These are phyloP conservation scores for Fusarium caatingaense DNA, from an alignment of 2,329 filamentous ascomycete species.

Conservation along the genomic window DNA sequence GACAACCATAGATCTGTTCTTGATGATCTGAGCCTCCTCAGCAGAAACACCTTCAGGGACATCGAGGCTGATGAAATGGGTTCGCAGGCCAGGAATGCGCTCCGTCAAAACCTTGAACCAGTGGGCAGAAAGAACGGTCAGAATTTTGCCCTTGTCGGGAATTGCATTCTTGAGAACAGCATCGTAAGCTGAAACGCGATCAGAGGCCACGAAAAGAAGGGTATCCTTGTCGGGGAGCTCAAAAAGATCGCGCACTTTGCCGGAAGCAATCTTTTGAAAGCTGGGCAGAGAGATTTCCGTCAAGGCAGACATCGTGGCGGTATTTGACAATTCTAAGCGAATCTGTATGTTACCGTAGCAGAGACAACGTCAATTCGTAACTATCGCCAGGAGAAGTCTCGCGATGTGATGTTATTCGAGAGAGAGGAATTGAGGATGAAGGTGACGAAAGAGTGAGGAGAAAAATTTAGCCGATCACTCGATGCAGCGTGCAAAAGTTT, in stretches of 20 bases:
- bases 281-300: constrained; percentile 46
- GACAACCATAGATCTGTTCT: constrained; percentile 81
- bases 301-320: constrained; percentile 28
- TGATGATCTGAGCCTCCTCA: constrained; percentile 62
- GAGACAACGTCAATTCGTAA: background rate
- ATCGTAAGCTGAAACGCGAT: constrained; percentile 91
- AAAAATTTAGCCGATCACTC: constrained; percentile 41
- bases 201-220: constrained; percentile 85
- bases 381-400: background rate
- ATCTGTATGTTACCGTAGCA: background rate
- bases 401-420: constrained; percentile 14
- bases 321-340: background rate
- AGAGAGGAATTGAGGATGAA: constrained; percentile 18
- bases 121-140: constrained; percentile 61
- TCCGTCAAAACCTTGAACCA: constrained; percentile 65
- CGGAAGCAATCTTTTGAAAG: constrained; percentile 53
- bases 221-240: constrained; percentile 72
- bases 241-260: constrained; percentile 87
- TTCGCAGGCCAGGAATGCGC: constrained; percentile 60
- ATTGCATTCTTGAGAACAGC: constrained; percentile 75
- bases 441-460: constrained; percentile 38
- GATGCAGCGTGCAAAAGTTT: constrained; percentile 28
- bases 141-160: constrained; percentile 64
- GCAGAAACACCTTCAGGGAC: constrained; percentile 53
- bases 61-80: constrained; percentile 63